Base-by-base conservation (phyloP, 257 asterid species). In the Gardenia jasminoides region DNA sequence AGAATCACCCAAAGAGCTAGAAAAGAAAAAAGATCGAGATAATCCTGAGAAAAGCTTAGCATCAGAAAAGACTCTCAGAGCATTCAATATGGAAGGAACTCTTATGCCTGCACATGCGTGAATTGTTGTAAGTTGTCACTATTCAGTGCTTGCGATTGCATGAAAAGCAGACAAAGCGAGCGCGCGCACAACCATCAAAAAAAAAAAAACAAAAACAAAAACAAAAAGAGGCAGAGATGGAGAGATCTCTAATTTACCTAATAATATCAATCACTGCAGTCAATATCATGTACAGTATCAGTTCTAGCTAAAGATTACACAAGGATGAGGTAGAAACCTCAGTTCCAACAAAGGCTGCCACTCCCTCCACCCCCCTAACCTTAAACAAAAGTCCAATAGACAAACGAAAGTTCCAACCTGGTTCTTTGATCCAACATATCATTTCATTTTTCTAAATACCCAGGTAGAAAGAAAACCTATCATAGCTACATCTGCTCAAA, bases 241-340 rank as follows among this genome's bases (percentile, higher is more conserved):
- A 33, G 52, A 7, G 54, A 30, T 6, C 10, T n/a, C 13, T 26
- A 59, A 26, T 24, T 16, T 10, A 26, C 28, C 67, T 50, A 61
- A 58, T 41, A 22, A 43, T 46, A 26, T 67, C 43, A 48, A 50
- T 72, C 74, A 78, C 28, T 70, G 48, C 56, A 16, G 70, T 17
- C 47, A 69, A 70, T 39, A 28, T 36, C 41, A 72, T 50, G 76
- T 72, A 72, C 76, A 72, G 0, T 4, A 50, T 16, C n/a, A 15
- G 56, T 48, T 62, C 65, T 31, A 79, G 68, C 78, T 72, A 44
- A 26, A 75, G 13, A 77, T 54, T 67, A 48, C 75, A 70, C 24
- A 31, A 44, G 52, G 70, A 68, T 48, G n/a, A 59, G 44, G 44
- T 33, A 56, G 17, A 61, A 75, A 56, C 30, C 52, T 28, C 31